phyloP scores from a whole-genome alignment of 306 rosid genomes.

The Citrullus mucosospermus region DNA sequence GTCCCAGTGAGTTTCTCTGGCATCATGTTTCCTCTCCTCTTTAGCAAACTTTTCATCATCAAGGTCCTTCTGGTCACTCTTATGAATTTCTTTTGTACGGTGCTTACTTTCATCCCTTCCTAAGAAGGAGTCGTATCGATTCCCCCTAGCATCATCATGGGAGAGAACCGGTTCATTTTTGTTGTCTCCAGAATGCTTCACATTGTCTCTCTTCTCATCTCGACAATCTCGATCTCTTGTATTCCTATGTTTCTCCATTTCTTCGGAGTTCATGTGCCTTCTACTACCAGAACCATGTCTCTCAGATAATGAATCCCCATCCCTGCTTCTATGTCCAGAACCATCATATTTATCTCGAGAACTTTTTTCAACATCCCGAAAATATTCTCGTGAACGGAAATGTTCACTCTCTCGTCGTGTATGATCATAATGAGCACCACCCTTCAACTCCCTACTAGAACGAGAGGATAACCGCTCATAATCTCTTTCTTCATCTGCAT shows the following conservation, averaged over 20 bases:
- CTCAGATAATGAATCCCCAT: constrained; percentile 39
- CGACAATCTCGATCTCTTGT: constrained; percentile 34
- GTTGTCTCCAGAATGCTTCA: constrained; percentile 43
- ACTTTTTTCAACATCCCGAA: constrained; percentile 30
- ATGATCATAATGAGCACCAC: constrained; percentile 24
- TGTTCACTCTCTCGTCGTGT: constrained; percentile 32
- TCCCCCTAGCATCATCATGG: constrained; percentile 40
- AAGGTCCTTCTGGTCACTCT: constrained; percentile 33
- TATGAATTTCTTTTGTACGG: constrained; percentile 32
- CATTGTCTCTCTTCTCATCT: constrained; percentile 49
- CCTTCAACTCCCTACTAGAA: constrained; percentile 47
- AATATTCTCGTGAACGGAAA: constrained; percentile 39
- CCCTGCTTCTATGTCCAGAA: constrained; percentile 43
- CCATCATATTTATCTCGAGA: constrained; percentile 56
- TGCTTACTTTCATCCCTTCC: constrained; percentile 27
- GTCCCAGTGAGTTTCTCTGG: constrained; percentile 21
- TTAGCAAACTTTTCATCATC: constrained; percentile 28
- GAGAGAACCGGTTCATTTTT: constrained; percentile 32
- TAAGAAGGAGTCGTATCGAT: constrained; percentile 25
- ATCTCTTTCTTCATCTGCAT: constrained; percentile 42
- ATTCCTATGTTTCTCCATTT: constrained; percentile 38
- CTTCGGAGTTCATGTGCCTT: constrained; percentile 34
- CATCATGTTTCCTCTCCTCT: constrained; percentile 37
- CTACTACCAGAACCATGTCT: constrained; percentile 48
- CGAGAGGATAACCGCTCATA: constrained; percentile 40